Evolutionary conservation across 371 early-diverging fungal genomes (phyloP).

Genomic region (Mortierella sp.): DNA sequence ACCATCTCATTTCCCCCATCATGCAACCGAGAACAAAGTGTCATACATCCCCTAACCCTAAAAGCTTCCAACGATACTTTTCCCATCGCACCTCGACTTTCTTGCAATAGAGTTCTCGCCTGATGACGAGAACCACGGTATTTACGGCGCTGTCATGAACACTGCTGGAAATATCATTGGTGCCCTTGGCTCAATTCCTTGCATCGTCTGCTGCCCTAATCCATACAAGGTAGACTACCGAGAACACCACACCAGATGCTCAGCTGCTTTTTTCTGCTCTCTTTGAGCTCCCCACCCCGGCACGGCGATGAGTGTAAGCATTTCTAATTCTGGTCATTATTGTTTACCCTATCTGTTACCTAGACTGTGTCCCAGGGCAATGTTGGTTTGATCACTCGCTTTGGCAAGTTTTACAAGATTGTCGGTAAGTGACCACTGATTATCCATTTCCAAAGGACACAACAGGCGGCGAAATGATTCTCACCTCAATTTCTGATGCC

Average conservation of each 20-base stretch:
- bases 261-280: too few species aligned
- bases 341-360: neutral
- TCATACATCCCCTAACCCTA: too few species aligned
- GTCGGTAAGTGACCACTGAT: slow-evolving; percentile 47
- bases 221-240: slow-evolving; percentile 76
- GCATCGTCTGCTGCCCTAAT: slow-evolving; percentile 77
- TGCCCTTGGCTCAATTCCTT: slow-evolving; percentile 56
- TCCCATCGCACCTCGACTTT: too few species aligned
- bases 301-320: too few species aligned
- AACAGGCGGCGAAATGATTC: too few species aligned
- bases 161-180: slow-evolving; percentile 26
- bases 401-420: slow-evolving; percentile 87
- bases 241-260: slow-evolving; percentile 18
- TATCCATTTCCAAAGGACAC: too few species aligned
- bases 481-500: too few species aligned
- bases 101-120: slow-evolving; percentile 30
- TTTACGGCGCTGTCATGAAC: slow-evolving; percentile 48
- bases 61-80: too few species aligned
- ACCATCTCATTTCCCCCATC: too few species aligned
- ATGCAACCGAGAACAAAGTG: too few species aligned
- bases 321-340: neutral
- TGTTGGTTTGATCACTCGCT: slow-evolving; percentile 83
- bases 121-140: slow-evolving; percentile 47
- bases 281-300: too few species aligned
- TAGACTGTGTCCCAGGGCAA: slow-evolving; percentile 55